Evolutionary conservation across 148 eudicot species (phyloP).

Genomic region (Vaccinium macrocarpon): DNA sequence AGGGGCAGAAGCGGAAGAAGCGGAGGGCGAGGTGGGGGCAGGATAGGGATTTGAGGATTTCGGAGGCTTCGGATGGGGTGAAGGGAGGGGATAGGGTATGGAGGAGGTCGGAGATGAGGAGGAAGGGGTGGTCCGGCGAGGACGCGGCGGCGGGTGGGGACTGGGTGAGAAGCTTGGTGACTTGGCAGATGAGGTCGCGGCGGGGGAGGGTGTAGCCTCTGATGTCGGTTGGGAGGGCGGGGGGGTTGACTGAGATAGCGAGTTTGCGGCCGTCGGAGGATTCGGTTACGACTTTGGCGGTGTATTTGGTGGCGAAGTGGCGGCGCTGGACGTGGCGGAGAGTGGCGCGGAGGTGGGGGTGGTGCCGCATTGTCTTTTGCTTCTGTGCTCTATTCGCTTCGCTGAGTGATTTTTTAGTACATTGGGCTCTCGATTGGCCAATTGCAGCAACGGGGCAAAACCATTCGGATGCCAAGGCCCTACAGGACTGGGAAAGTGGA

Average conservation of each 20-base stretch:
- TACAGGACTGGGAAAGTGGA: too few relatives aligned
- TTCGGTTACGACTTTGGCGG: constrained; percentile 47
- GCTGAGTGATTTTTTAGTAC: neutral
- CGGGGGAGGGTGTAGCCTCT: constrained; percentile 82
- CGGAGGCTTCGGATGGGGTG: constrained; percentile 65
- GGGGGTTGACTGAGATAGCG: constrained; percentile 50
- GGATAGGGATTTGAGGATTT: constrained; percentile 65
- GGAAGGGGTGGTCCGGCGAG: constrained; percentile 38
- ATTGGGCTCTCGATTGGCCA: neutral
- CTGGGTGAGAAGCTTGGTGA: constrained; percentile 43
- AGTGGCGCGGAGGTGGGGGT: neutral
- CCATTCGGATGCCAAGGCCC: neutral
- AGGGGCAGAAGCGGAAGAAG: constrained; percentile 67
- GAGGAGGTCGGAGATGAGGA: constrained; percentile 41
- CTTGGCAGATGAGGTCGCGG: constrained; percentile 71
- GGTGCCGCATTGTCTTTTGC: neutral
- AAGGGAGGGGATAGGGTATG: constrained; percentile 47
- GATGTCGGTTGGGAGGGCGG: constrained; percentile 46
- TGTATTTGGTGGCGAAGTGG: constrained; percentile 73
- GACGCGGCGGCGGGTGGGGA: constrained; percentile 28
- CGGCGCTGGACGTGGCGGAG: constrained; percentile 38
- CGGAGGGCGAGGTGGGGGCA: constrained; percentile 52
- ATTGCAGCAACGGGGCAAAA: neutral
- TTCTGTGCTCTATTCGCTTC: neutral
- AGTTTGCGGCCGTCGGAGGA: constrained; percentile 47